Evolutionary conservation across 139 green algal species (phyloP).

Genomic region (Chlamydomonas incerta): DNA sequence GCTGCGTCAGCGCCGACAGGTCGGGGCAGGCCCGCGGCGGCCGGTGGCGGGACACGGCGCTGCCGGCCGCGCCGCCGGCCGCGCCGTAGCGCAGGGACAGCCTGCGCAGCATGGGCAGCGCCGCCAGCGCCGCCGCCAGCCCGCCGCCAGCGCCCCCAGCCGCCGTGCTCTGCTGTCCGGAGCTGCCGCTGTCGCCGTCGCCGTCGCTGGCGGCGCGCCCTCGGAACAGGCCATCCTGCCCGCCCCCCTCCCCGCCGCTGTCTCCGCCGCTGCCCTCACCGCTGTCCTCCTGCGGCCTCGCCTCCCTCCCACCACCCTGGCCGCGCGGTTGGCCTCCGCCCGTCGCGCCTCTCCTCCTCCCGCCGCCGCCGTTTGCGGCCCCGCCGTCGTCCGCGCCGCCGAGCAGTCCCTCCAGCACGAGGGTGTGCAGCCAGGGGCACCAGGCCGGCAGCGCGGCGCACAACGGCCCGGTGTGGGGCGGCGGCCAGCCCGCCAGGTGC

Average conservation of each 20-base stretch:
- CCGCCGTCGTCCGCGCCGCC: neutral
- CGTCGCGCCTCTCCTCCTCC: too few relatives aligned
- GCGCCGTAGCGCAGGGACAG: neutral
- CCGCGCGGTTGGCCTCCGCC: too few relatives aligned
- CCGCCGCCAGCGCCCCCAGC: neutral
- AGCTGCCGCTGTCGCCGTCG: too few relatives aligned
- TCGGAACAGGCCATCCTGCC: too few relatives aligned
- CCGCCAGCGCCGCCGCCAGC: neutral
- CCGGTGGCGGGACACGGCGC: neutral
- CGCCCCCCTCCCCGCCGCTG: too few relatives aligned
- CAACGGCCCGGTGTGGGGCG: neutral
- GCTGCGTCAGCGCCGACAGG: neutral
- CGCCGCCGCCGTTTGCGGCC: too few relatives aligned
- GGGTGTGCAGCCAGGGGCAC: neutral
- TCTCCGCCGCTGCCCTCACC: too few relatives aligned
- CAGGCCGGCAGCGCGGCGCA: neutral
- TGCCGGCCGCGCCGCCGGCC: too few relatives aligned
- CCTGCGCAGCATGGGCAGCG: neutral
- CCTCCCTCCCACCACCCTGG: too few relatives aligned
- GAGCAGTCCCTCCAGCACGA: neutral
- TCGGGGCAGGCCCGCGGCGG: neutral
- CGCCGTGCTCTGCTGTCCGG: neutral
- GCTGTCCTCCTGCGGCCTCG: too few relatives aligned
- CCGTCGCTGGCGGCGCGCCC: too few relatives aligned
- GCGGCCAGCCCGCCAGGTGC: slow-evolving; percentile 11